Evolutionary conservation across 2,329 filamentous ascomycete genomes (phyloP).

Genomic region (Curvularia eragrostidis): DNA sequence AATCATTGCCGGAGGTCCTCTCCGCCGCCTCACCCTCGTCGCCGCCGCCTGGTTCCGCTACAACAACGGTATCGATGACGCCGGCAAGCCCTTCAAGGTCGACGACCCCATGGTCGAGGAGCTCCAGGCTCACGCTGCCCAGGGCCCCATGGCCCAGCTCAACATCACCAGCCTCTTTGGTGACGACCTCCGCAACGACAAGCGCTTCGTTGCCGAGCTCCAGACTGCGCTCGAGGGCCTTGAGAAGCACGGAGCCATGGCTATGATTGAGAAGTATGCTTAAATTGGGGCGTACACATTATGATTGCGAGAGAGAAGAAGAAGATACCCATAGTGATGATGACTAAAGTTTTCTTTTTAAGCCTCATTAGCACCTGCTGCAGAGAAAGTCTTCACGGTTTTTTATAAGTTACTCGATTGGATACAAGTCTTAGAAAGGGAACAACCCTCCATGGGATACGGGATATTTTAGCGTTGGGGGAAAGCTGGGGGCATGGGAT

Average conservation of each 20-base stretch:
- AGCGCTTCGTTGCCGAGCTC: slow-evolving; percentile 37
- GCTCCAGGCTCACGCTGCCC: slow-evolving; percentile 31
- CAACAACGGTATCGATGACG: slow-evolving; percentile 33
- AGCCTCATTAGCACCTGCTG: too few relatives aligned
- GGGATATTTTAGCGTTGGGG: background rate
- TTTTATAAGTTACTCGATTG: too few relatives aligned
- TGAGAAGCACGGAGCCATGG: slow-evolving; percentile 28
- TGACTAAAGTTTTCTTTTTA: background rate
- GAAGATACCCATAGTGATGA: slow-evolving; percentile 8
- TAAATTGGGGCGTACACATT: background rate
- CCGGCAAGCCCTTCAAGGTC: slow-evolving; percentile 32
- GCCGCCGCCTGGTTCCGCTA: slow-evolving; percentile 41
- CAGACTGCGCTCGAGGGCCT: slow-evolving; percentile 32
- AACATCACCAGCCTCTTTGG: slow-evolving; percentile 31
- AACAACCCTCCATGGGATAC: too few relatives aligned
- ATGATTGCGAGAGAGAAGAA: background rate
- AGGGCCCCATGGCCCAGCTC: slow-evolving; percentile 23
- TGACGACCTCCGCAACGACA: slow-evolving; percentile 35
- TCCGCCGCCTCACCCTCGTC: slow-evolving; percentile 34
- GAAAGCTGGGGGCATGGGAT: too few relatives aligned
- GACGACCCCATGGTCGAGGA: slow-evolving; percentile 38
- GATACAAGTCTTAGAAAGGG: too few relatives aligned
- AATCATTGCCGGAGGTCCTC: slow-evolving; percentile 32
- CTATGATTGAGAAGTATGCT: slow-evolving; percentile 31
- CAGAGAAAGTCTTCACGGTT: background rate